These are phyloP conservation scores for Fusarium irregulare DNA, from an alignment of 2,329 filamentous ascomycete species.

Conservation along the genomic window DNA sequence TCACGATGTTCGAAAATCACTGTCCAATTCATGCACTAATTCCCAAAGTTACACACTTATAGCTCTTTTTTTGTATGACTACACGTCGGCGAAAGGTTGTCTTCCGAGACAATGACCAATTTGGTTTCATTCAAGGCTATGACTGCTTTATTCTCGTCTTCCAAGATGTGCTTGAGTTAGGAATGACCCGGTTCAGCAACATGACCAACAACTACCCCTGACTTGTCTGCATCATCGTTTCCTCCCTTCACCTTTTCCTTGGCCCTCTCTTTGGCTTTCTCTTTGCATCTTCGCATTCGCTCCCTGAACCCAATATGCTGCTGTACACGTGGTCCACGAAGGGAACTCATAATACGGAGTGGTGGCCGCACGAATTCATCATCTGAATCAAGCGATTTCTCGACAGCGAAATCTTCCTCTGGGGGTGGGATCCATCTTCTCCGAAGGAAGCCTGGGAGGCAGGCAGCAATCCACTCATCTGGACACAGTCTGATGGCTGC, in stretches of 20 bases:
- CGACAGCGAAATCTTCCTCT: constrained; percentile 16
- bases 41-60: background rate
- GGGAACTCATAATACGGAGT: constrained; percentile 47
- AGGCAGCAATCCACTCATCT: constrained; percentile 62
- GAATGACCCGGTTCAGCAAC: constrained; percentile 6
- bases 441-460: constrained; percentile 46
- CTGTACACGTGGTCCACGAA: constrained; percentile 47
- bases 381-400: constrained; percentile 34
- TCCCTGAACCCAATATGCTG: constrained; percentile 48
- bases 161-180: background rate
- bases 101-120: background rate
- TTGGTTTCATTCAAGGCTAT: background rate
- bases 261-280: constrained; percentile 40
- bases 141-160: constrained; percentile 2
- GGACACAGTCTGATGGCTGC: constrained; percentile 79
- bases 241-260: constrained; percentile 1
- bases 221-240: background rate
- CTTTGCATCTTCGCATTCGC: constrained; percentile 46
- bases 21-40: no score
- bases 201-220: constrained; percentile 14
- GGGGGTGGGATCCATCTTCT: constrained; percentile 44
- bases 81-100: background rate
- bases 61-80: background rate
- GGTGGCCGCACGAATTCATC: constrained; percentile 43
- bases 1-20: background rate